Base-by-base conservation (phyloP, 2,329 filamentous ascomycete genomes). In the Pseudogymnoascus sp. region DNA sequence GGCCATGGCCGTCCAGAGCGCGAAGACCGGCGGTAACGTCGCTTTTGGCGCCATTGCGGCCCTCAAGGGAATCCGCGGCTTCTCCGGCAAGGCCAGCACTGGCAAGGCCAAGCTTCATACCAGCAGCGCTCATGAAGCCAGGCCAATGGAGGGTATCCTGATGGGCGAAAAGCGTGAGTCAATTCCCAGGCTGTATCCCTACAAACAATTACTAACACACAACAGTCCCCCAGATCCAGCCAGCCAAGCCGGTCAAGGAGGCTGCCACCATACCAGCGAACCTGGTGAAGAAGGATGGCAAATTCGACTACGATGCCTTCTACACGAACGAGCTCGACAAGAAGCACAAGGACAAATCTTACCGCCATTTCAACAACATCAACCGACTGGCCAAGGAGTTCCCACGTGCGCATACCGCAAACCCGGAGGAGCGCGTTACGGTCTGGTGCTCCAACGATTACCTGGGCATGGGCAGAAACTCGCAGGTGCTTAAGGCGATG, bases 351-450 rank as follows among this genome's bases (percentile, higher is more conserved):
- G 95, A 99, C 83, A 98, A 97, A 81, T 97, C 93, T 62, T 99
- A 99, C 81, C 91, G 95, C 74, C 98, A 98, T 81, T 99, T 99
- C 83, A 99, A 99, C 84, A 99, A 99, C 82, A 99, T 99, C 86
- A 99, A 99, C 75, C 92, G 95, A 37, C 83, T 99, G 66, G 95
- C 95, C 69, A 91, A 95, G 79, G 92, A 98, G 69, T 99, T 99
- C 68, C 95, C 95, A 31, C 90, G 90, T 68, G 95, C 95, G 54
- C 95, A 99, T 77, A 96, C 96, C 83, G 84, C 90, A 14, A 86
- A 83, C 65, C 85, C 86, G 73, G 88, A 93, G 65, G 92, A 97
- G 69, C 86, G 86, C 62, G 95, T 99, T 65, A 96, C 93, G 1
- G 95, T 99, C 23, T 99, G 95, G 95, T 99, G 95, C 82, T 96